Percentiles rank a stretch among this genome's conserved stretches.
phyloP scores from a whole-genome alignment of 139 green algal species.

The Yamagishiella unicocca region DNA sequence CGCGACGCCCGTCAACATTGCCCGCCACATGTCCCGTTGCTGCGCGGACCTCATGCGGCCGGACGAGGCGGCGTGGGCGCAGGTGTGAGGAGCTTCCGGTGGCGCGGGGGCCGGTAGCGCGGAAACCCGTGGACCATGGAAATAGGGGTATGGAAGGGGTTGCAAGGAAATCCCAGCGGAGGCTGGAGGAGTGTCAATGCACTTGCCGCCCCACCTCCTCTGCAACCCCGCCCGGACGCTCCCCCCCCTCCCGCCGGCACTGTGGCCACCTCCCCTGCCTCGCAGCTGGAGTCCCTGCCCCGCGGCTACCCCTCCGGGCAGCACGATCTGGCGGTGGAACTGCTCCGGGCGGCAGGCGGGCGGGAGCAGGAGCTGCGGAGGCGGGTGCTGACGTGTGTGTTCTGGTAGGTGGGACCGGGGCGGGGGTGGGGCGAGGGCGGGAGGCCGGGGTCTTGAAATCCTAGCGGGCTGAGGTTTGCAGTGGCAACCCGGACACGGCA shows the following conservation, averaged over 20 bases:
- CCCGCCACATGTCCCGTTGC: conserved; percentile 44
- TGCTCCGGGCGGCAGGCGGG: conserved; percentile 28
- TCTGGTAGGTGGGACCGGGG: conserved; percentile 1
- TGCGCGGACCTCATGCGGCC: conserved; percentile 46
- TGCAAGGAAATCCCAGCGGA: no score
- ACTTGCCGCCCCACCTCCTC: neutral
- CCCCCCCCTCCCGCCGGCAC: no score
- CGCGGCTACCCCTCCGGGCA: neutral
- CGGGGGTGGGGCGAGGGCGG: neutral
- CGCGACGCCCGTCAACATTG: conserved; percentile 35
- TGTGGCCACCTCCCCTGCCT: no score
- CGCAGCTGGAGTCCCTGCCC: neutral
- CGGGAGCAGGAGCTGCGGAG: conserved; percentile 21
- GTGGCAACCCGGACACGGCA: no score
- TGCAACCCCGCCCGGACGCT: no score
- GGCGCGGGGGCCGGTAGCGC: no score
- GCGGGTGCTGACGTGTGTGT: neutral
- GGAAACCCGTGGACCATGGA: no score
- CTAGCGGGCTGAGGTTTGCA: no score
- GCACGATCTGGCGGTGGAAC: conserved; percentile 4
- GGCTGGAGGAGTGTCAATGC: neutral
- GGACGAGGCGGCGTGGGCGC: conserved; percentile 10
- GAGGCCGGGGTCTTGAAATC: neutral
- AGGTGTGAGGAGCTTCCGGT: no score
- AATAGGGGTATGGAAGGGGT: no score